phyloP scores from a whole-genome alignment of 2,329 filamentous ascomycete genomes.

The Decorospora gaudefroyi region DNA sequence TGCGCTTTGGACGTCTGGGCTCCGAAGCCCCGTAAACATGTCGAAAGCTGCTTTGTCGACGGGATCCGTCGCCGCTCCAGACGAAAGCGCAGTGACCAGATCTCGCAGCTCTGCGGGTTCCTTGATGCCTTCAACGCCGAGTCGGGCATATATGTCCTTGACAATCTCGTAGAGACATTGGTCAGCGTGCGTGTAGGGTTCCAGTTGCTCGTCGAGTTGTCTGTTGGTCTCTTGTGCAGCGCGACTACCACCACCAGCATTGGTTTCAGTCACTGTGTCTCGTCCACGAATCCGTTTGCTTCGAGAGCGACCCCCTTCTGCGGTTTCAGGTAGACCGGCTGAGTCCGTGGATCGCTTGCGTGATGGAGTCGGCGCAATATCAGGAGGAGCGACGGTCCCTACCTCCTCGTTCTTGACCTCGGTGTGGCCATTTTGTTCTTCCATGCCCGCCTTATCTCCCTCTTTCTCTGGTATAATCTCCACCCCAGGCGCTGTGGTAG shows the following conservation, averaged over 20 bases:
- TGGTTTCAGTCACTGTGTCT: constrained; percentile 58
- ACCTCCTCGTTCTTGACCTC: constrained; percentile 25
- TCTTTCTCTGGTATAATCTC: constrained; percentile 5
- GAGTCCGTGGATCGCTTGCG: constrained; percentile 66
- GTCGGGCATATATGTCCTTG: constrained; percentile 57
- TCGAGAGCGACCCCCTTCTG: constrained; percentile 61
- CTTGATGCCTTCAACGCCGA: constrained; percentile 55
- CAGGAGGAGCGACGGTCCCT: constrained; percentile 25
- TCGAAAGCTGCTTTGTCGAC: constrained; percentile 49
- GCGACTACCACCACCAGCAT: constrained; percentile 54
- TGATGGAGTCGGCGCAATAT: constrained; percentile 48
- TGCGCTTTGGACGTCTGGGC: constrained; percentile 49
- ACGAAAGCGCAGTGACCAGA: constrained; percentile 28
- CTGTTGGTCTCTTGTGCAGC: constrained; percentile 58
- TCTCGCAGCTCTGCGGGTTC: constrained; percentile 48
- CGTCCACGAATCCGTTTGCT: constrained; percentile 65
- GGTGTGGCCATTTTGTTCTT: constrained; percentile 20
- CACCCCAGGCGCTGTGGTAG: neutral
- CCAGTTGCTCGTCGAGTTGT: constrained; percentile 60
- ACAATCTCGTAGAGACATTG: constrained; percentile 61
- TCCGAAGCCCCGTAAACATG: constrained; percentile 48
- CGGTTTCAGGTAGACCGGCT: constrained; percentile 61
- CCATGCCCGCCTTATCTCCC: constrained; percentile 27
- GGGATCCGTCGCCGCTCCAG: constrained; percentile 16
- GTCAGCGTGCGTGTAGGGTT: constrained; percentile 60